A percentile compares a stretch with the other conserved stretches of the same genome.
These are phyloP conservation scores for Chalciporus piperatoides DNA, from an alignment of 1,284 basidiomycete genomes.

Conservation along the genomic window DNA sequence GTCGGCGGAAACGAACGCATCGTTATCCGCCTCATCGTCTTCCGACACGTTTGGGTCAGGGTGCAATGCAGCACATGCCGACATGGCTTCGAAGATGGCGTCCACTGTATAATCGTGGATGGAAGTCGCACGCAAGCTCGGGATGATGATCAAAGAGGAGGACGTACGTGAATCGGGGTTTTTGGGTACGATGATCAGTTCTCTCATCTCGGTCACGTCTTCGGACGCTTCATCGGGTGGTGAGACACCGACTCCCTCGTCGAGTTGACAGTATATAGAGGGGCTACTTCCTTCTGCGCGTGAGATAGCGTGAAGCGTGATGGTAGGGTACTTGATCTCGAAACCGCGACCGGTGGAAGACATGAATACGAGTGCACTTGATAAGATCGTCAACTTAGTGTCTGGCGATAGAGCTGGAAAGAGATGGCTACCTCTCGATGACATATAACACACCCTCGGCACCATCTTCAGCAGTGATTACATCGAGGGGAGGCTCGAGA, in stretches of 20 bases:
- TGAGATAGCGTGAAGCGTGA: conserved; percentile 87
- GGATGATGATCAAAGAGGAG: neutral
- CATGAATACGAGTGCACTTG: conserved; percentile 75
- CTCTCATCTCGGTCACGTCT: conserved; percentile 58
- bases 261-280: conserved; percentile 87
- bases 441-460: conserved; percentile 70
- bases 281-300: conserved; percentile 54
- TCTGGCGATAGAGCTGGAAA: conserved; percentile 25
- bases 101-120: conserved; percentile 57
- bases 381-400: conserved; percentile 10
- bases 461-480: conserved; percentile 47
- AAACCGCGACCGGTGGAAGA: conserved; percentile 67
- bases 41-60: conserved; percentile 65
- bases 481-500: conserved; percentile 64
- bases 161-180: conserved; percentile 56
- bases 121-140: conserved; percentile 9
- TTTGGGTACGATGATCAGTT: conserved; percentile 70
- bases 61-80: conserved; percentile 86
- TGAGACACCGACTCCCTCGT: conserved; percentile 47
- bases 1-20: conserved; percentile 55
- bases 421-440: conserved; percentile 65
- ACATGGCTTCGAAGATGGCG: conserved; percentile 83
- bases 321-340: conserved; percentile 76
- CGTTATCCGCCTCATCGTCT: conserved; percentile 51
- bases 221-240: conserved; percentile 31